Base-by-base conservation (phyloP, 1,139 yeast species). In the Suhomyces coccinellae region DNA sequence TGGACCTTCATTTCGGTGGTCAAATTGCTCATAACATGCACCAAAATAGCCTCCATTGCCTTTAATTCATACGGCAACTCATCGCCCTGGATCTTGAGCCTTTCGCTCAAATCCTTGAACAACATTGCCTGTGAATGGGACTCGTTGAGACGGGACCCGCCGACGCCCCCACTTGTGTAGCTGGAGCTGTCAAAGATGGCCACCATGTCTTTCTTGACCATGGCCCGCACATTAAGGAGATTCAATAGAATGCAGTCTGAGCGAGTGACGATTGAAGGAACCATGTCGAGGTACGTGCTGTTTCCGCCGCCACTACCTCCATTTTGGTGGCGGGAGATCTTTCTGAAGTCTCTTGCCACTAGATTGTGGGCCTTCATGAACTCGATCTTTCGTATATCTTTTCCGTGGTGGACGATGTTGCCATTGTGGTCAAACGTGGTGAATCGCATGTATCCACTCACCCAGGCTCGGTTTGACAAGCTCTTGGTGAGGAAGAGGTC, bases 401-500 rank as follows among this genome's bases (percentile, higher is more conserved):
- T 67, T 14, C 77, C 75, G 45, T 71, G 77, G 20, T 63, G 62
- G 4, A 65, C 60, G 51, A 74, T 66, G 32, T 67, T 62, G 3
- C 79, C 79, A 3, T 54, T 41, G 6, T 51, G 43, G 48, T 73
- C 62, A 45, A 73, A 73, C 13, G 71, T 63, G 0, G 97, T 88
- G 56, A 97, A 90, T 49, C 85, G 52, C 17, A 75, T 67, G 41
- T 52, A 55, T 32, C 67, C 73, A 38, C 55, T 62, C 24, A 61
- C 71, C 4, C 40, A 40, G n/a, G 35, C 41, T 43, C 60, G 61
- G 41, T 53, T 55, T 16, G 65, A 38, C 22, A 63, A 44, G 2
- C 63, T 51, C 44, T 61, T 62, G 17, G 61, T 48, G 13, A 63
- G 52, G 17, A 63, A 49, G 11, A 60, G 57, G 45, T 63, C 66